A percentile compares a stretch with the other conserved stretches of the same genome.
These are phyloP conservation scores for Centrapalus pauciflorus DNA, from an alignment of 129 eudicot genomes.

Conservation along the genomic window DNA sequence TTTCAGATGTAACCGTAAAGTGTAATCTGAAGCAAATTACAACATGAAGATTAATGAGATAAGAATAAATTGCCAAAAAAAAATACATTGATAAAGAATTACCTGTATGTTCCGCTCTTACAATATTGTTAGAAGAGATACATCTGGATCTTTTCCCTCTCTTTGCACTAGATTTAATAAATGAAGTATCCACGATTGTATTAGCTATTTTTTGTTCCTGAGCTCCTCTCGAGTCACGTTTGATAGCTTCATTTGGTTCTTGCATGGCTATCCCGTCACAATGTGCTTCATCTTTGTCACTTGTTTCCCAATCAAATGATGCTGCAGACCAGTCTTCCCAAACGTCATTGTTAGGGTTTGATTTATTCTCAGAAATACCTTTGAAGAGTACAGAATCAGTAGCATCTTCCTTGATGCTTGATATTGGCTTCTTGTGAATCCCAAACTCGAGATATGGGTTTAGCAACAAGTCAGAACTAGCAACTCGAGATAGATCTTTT, in stretches of 20 bases:
- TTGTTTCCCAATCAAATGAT: conserved; percentile 23
- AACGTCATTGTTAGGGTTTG: conserved; percentile 25
- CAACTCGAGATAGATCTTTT: conserved; percentile 44
- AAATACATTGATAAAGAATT: neutral
- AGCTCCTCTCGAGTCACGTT: conserved; percentile 13
- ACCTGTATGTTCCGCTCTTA: conserved; percentile 32
- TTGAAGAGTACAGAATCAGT: conserved; percentile 9
- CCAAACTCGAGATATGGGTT: conserved; percentile 48
- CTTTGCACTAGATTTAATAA: conserved; percentile 16
- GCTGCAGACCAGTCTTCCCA: conserved; percentile 27
- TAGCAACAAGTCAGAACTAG: conserved; percentile 41
- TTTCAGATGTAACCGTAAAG: conserved; percentile 22
- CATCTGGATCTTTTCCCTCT: conserved; percentile 21
- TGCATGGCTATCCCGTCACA: conserved; percentile 14
- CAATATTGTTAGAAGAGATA: conserved; percentile 20
- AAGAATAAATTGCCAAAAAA: neutral
- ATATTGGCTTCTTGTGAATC: conserved; percentile 33
- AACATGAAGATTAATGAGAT: neutral
- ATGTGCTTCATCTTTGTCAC: conserved; percentile 19
- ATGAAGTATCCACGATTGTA: neutral
- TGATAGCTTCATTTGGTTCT: conserved; percentile 13
- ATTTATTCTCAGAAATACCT: conserved; percentile 28
- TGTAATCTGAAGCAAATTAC: conserved; percentile 9
- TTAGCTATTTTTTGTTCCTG: conserved; percentile 11
- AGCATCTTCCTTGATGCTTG: conserved; percentile 24